Base-by-base conservation (phyloP, 2,329 filamentous ascomycete genomes). In the Sporothrix dimorphospora region DNA sequence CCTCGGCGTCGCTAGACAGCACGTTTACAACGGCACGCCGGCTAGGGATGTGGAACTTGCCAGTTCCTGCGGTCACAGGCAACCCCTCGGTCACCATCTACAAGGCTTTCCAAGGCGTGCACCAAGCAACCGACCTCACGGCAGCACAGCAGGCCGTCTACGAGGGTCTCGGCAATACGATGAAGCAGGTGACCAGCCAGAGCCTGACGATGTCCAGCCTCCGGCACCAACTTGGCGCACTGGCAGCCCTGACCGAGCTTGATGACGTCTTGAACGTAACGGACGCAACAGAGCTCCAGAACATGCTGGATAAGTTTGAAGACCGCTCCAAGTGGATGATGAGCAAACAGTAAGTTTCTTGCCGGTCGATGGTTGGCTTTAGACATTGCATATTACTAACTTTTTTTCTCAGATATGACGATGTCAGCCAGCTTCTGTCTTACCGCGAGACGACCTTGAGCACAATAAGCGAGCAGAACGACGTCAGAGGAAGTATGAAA, bases 31-130 rank as follows among this genome's bases (percentile, higher is more conserved):
- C 93, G 6, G 94, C 94, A 24, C 88, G 93, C 73, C 92, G 91
- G 75, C 84, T 98, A 19, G 94, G 96, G 76, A 91, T 95, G 77
- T 99, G 96, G 96, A 94, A 98, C 78, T 86, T 98, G 24, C 92
- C 93, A 16, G 90, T 90, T 0, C 92, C 94, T 0, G 83, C 86
- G 8, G 82, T 85, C 2, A 88, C 86, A 66, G 83, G 86, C 14
- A 90, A 88, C 40, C 88, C 91, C 71, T 85, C 90, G 1, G 90
- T 91, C 3, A 90, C 89, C 0, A 83, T 95, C 0, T 98, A 97
- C 81, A 92, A 91, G 77, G 89, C 90, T 0, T 94, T 97, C 73
- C 94, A 97, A 79, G 89, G 89, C 27, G 86, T 98, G 73, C 88
- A 93, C 77, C 90, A 89, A 74, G 89, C 91, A 2, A 83, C 85